phyloP scores from a whole-genome alignment of 2,329 filamentous ascomycete species.

The Pyrenochaeta sp. region DNA sequence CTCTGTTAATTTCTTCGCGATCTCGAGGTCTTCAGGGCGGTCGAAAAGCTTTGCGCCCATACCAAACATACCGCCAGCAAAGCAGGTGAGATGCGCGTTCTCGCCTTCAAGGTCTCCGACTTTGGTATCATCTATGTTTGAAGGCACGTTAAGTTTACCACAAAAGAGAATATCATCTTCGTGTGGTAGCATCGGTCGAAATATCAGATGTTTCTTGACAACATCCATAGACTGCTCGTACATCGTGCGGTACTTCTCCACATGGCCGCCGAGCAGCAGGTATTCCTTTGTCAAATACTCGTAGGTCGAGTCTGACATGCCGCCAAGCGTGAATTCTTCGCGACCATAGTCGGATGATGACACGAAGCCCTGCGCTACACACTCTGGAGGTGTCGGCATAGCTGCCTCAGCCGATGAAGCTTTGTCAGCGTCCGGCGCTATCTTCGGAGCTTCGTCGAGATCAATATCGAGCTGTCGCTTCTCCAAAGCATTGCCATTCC shows the following conservation, averaged over 20 bases:
- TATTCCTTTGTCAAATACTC: slow-evolving; percentile 59
- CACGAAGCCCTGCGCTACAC: slow-evolving; percentile 63
- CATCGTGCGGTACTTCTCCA: slow-evolving; percentile 59
- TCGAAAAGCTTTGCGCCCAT: slow-evolving; percentile 70
- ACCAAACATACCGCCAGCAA: slow-evolving; percentile 74
- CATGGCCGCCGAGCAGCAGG: slow-evolving; percentile 56
- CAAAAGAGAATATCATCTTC: slow-evolving; percentile 56
- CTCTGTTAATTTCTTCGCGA: slow-evolving; percentile 66
- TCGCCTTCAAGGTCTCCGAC: slow-evolving; percentile 43
- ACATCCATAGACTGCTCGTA: slow-evolving; percentile 63
- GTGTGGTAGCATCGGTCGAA: slow-evolving; percentile 60
- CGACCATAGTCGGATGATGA: slow-evolving; percentile 55
- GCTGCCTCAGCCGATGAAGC: slow-evolving; percentile 14
- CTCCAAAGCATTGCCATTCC: slow-evolving; percentile 25
- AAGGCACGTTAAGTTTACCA: slow-evolving; percentile 49
- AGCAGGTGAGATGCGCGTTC: slow-evolving; percentile 73
- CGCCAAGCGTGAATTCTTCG: slow-evolving; percentile 54
- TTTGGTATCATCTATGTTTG: slow-evolving; percentile 30
- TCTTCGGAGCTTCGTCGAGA: slow-evolving; percentile 14
- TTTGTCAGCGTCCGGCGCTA: slow-evolving; percentile 10
- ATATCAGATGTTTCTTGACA: slow-evolving; percentile 58
- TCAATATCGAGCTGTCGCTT: slow-evolving; percentile 39
- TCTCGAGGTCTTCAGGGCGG: slow-evolving; percentile 62
- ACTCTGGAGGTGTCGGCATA: slow-evolving; percentile 35
- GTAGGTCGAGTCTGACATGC: slow-evolving; percentile 53